A percentile compares a stretch with the other conserved stretches of the same genome.
Conservation (phyloP, 208 protist species). For the Leishmania martiniquensis region DNA sequence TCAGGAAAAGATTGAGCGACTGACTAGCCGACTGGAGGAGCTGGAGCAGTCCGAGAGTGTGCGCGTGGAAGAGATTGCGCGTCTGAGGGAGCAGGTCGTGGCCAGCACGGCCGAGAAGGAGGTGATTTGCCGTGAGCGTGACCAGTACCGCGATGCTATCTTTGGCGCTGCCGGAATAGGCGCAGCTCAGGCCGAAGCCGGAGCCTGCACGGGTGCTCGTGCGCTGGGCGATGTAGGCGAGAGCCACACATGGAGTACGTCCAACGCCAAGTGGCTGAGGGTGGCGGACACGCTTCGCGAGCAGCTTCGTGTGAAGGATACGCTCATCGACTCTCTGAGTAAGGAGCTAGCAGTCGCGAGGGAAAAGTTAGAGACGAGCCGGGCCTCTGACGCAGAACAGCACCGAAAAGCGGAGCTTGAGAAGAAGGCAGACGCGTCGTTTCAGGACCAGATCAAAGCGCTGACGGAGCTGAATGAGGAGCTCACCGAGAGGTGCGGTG, state of each 20-base stretch:
- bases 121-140: conserved; percentile 64
- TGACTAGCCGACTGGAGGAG: conserved; percentile 64
- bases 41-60: conserved; percentile 68
- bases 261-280: conserved; percentile 41
- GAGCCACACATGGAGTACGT: conserved; percentile 12
- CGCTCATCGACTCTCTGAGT: conserved; percentile 65
- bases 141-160: conserved; percentile 80
- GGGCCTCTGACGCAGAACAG: conserved; percentile 22
- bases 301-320: conserved; percentile 76
- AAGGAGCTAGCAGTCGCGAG: conserved; percentile 41
- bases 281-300: conserved; percentile 71
- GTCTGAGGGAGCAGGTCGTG: conserved; percentile 66
- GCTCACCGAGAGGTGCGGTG: conserved; percentile 40
- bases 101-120: conserved; percentile 59
- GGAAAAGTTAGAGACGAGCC: conserved; percentile 49
- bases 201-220: neutral
- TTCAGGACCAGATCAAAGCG: conserved; percentile 39
- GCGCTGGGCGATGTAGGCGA: conserved; percentile 14
- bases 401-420: conserved; percentile 17
- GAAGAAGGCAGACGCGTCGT: conserved; percentile 2
- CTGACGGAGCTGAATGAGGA: conserved; percentile 63
- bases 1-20: conserved; percentile 36
- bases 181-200: conserved; percentile 7
- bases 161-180: conserved; percentile 43
- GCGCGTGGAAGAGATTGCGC: conserved; percentile 38